Percentiles rank a stretch among this genome's conserved stretches.
Evolutionary conservation across 805 yeast species (phyloP).

Genomic region (Ogataea trehaloabstinens): DNA sequence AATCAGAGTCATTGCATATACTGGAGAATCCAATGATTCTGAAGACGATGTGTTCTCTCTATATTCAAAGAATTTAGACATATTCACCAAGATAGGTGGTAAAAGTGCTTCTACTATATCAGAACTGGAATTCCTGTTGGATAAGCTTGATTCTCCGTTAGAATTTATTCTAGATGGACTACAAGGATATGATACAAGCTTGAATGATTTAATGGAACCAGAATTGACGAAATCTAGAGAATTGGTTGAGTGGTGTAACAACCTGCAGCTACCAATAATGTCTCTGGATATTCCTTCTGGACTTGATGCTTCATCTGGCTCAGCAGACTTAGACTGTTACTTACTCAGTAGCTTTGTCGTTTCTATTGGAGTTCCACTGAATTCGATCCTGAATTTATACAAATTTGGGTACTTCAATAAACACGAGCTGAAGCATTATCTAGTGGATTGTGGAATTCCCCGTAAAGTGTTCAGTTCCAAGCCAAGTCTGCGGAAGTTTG

Average conservation of each 20-base stretch:
- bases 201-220: conserved; percentile 52
- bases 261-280: conserved; percentile 43
- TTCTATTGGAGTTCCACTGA: conserved; percentile 71
- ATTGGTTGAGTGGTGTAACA: conserved; percentile 68
- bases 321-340: conserved; percentile 25
- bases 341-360: conserved; percentile 53
- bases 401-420: conserved; percentile 48
- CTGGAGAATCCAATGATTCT: conserved; percentile 35
- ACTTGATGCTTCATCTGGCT: conserved; percentile 78
- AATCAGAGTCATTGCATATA: conserved; percentile 59
- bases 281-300: conserved; percentile 85
- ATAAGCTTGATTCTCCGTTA: conserved; percentile 64
- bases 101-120: conserved; percentile 44
- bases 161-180: conserved; percentile 81
- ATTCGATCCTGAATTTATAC: conserved; percentile 60
- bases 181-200: conserved; percentile 75
- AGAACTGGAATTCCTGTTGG: conserved; percentile 37
- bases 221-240: conserved; percentile 40
- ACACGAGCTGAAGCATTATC: conserved; percentile 53
- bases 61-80: conserved; percentile 48
- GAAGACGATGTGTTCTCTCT: conserved; percentile 35
- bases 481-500: conserved; percentile 47
- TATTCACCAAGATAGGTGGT: conserved; percentile 68
- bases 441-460: conserved; percentile 74
- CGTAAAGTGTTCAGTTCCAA: conserved; percentile 44